phyloP scores from a whole-genome alignment of 768 basidiomycete species.

The Pleurotus salmoneostramineus region DNA sequence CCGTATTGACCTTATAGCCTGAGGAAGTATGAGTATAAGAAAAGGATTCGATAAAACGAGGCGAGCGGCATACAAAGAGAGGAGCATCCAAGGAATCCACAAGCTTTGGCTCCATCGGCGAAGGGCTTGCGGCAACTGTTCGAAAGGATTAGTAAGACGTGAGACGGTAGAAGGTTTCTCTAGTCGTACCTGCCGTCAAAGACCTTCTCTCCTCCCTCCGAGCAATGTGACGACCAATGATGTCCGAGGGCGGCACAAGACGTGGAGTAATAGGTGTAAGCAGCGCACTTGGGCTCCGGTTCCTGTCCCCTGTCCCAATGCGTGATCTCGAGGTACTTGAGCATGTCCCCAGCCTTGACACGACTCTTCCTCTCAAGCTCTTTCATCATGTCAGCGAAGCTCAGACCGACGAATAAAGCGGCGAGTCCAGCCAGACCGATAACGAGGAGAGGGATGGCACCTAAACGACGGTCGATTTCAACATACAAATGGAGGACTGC shows the following conservation, averaged over 20 bases:
- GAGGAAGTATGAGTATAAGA: background rate
- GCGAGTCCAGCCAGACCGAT: background rate
- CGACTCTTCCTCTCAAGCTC: constrained; percentile 4
- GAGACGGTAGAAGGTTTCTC: background rate
- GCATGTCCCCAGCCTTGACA: constrained; percentile 2
- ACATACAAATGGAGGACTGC: background rate
- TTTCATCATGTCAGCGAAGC: constrained; percentile 1
- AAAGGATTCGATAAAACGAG: background rate
- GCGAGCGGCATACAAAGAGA: constrained; percentile 5
- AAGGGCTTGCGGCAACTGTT: constrained; percentile 1
- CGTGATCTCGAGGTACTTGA: constrained; percentile 4
- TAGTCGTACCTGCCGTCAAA: background rate
- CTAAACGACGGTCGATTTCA: background rate
- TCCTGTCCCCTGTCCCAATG: constrained; percentile 6
- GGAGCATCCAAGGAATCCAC: constrained; percentile 8
- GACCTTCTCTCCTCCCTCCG: constrained; percentile 4
- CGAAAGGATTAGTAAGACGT: background rate
- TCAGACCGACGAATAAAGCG: constrained; percentile 1
- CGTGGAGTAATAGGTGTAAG: constrained; percentile 7
- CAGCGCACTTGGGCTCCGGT: constrained; percentile 7
- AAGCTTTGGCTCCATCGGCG: constrained; percentile 3
- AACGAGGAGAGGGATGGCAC: background rate
- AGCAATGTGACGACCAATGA: constrained; percentile 7
- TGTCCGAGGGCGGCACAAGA: constrained; percentile 2
- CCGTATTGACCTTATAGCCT: constrained; percentile 6